Evolutionary conservation across 352 stramenopile genomes (phyloP).

Genomic region (Phytopythium chamaehyphon): DNA sequence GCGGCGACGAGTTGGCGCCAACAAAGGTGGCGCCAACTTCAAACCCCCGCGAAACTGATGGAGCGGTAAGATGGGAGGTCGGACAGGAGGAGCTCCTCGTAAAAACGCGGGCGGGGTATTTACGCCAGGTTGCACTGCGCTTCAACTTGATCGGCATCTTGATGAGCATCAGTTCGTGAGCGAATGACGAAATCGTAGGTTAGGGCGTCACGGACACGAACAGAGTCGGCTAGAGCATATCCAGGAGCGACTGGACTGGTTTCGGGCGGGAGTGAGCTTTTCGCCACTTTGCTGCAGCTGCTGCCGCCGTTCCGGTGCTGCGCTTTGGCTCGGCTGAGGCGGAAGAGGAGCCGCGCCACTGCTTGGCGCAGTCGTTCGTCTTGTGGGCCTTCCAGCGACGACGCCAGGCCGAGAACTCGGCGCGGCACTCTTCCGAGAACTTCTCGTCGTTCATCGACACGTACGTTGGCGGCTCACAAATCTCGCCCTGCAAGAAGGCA

Average conservation of each 20-base stretch:
- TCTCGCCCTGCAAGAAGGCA: slow-evolving; percentile 15
- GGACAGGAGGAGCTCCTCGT: not conserved
- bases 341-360: slow-evolving; percentile 17
- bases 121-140: too few species aligned
- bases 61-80: not conserved
- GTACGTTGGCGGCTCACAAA: slow-evolving; percentile 38
- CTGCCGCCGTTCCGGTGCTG: slow-evolving; percentile 3
- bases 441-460: slow-evolving; percentile 43
- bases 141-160: too few species aligned
- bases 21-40: too few species aligned
- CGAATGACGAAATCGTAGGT: not conserved
- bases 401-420: slow-evolving; percentile 43
- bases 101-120: not conserved
- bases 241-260: slow-evolving; percentile 24
- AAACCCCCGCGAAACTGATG: too few species aligned
- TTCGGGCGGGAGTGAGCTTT: not conserved
- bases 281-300: not conserved
- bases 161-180: too few species aligned
- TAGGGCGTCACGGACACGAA: too few species aligned
- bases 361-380: slow-evolving; percentile 28
- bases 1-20: too few species aligned
- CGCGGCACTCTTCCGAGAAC: slow-evolving; percentile 37
- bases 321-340: slow-evolving; percentile 33
- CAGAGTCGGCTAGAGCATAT: slow-evolving; percentile 14
- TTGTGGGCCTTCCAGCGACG: slow-evolving; percentile 49